Evolutionary conservation across 768 basidiomycete genomes (phyloP), one percentile per base, ranked within the genome.

Genomic region (Strobilomyces echinocephalus): DNA sequence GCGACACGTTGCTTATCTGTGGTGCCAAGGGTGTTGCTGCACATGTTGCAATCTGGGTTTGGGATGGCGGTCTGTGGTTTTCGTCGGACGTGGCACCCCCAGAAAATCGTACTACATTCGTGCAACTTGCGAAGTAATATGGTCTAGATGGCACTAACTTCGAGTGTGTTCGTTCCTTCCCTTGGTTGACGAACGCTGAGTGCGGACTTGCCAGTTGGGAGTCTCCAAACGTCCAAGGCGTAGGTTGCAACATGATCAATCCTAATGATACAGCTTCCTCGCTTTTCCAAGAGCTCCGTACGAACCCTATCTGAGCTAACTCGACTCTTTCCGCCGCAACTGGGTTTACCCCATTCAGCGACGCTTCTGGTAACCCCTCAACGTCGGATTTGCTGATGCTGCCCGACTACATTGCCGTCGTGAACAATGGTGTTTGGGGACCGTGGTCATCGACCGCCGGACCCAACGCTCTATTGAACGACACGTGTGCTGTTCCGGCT

Each of bases 391-490:
- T 60, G 85, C 84, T 9, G 61, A 78, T n/a, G 1, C 81, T 85
- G 5, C 75, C 97, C 43, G 83, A 86, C 64, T 82, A 79, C 70
- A 74, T 88, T 54, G 68, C 72, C 16, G 69, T 82, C 58, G 87
- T 87, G 85, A 76, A 80, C 63, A 87, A 88, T 64, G 85, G 87
- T 54, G 58, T 85, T 39, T 77, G 75, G 68, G 81, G 83, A 8
- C 69, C 75, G n/a, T 77, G 76, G 69, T 75, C 75, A 34, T 62
- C 76, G 56, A 58, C 79, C 57, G 76, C 81, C 44, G 92, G 92
- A 5, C 82, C 95, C 5, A 91, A 90, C 63, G 81, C 94, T 1
- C 92, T 94, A 2, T 72, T 95, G 30, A 74, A 84, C 55, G 85
- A 95, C 66, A 78, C 79, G 0, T 95, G 93, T 66, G 79, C 82